Evolutionary conservation across 768 basidiomycete genomes (phyloP).

Genomic region (Hericium rajendrae): DNA sequence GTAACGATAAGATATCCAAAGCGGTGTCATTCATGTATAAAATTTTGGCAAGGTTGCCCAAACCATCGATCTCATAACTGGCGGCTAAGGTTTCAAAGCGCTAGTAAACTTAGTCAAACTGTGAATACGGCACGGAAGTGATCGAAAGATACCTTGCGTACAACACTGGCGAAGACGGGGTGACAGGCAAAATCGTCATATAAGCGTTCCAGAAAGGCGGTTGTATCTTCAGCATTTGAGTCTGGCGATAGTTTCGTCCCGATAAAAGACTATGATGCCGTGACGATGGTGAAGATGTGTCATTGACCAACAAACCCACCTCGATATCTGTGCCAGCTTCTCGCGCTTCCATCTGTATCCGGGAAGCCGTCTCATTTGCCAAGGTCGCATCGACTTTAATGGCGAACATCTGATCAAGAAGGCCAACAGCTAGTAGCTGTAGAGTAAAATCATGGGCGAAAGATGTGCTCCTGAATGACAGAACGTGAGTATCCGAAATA

Average conservation of each 20-base stretch:
- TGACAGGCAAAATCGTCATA: conserved; percentile 18
- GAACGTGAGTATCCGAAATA: too few species aligned
- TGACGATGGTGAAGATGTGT: conserved; percentile 8
- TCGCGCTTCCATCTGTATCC: conserved; percentile 48
- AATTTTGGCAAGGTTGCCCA: conserved; percentile 62
- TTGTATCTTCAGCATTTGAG: conserved; percentile 2
- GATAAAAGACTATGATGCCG: conserved; percentile 37
- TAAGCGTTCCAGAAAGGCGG: conserved; percentile 6
- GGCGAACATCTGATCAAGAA: conserved; percentile 47
- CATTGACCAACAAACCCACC: conserved; percentile 26
- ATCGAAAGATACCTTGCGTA: conserved; percentile 38
- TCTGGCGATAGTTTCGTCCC: conserved; percentile 38
- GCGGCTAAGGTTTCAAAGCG: conserved; percentile 44
- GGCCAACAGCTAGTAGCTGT: conserved; percentile 40
- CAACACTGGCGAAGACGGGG: conserved; percentile 50
- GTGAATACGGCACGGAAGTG: conserved; percentile 1
- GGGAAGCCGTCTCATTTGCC: conserved; percentile 34
- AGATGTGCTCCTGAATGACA: not conserved
- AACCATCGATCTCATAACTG: conserved; percentile 53
- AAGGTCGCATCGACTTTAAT: conserved; percentile 42
- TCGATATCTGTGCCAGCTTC: conserved; percentile 51
- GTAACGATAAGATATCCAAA: conserved; percentile 62
- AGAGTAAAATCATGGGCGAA: conserved; percentile 41
- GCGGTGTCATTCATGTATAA: conserved; percentile 49
- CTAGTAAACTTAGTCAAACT: conserved; percentile 27